Conservation (phyloP, 352 stramenopile species). For the Paralagenidium karlingii region DNA sequence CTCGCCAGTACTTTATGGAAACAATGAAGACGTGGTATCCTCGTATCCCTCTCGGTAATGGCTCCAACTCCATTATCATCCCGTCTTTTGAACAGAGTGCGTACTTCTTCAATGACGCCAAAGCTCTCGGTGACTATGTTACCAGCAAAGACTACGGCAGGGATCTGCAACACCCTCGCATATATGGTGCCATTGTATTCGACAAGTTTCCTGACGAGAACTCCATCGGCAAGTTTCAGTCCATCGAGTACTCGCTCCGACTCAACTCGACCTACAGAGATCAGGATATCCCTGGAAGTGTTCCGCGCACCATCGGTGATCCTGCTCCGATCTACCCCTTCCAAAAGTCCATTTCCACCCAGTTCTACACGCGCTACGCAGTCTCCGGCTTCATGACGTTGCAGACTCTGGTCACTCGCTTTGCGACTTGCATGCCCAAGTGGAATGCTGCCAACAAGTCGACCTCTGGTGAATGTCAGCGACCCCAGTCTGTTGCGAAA, state of each 20-base stretch:
- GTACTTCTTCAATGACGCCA: constrained; percentile 36
- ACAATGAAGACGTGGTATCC: constrained; percentile 42
- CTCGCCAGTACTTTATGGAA: constrained; percentile 47
- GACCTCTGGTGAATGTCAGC: constrained; percentile 32
- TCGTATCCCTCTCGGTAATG: constrained; percentile 12
- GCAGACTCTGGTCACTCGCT: constrained; percentile 23
- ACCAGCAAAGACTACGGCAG: constrained; percentile 27
- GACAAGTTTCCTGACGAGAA: constrained; percentile 15
- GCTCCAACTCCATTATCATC: constrained; percentile 6
- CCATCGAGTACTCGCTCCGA: constrained; percentile 35
- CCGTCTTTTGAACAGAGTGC: constrained; percentile 47
- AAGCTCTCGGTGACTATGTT: constrained; percentile 29
- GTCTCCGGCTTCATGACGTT: constrained; percentile 15
- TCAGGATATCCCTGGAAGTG: constrained; percentile 6
- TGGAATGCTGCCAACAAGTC: constrained; percentile 19
- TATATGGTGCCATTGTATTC: constrained; percentile 58
- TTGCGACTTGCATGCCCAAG: constrained; percentile 16
- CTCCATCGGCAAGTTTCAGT: constrained; percentile 15
- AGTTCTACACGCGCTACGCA: constrained; percentile 14
- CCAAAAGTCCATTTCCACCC: constrained; percentile 9
- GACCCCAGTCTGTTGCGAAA: constrained; percentile 16
- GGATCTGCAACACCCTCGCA: constrained; percentile 17
- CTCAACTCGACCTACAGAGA: constrained; percentile 30
- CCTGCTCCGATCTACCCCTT: constrained; percentile 10
- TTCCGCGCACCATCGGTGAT: constrained; percentile 13